These are phyloP conservation scores for Petunia axillaris DNA, from an alignment of 257 asterid species.

Conservation along the genomic window DNA sequence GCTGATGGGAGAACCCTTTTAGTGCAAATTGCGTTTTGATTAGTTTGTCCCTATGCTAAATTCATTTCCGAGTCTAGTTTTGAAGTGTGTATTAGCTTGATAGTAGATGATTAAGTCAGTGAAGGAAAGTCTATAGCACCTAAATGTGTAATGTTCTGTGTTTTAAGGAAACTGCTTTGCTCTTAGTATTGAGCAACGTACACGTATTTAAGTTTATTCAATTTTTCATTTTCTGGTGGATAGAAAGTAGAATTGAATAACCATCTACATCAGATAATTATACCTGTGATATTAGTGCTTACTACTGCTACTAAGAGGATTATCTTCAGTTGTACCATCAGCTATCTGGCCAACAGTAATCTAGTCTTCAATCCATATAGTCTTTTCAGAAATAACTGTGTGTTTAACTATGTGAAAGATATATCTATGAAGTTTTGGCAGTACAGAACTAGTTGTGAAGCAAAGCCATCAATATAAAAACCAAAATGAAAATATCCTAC, in stretches of 20 bases:
- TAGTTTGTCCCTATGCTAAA: constrained; percentile 29
- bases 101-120: constrained; percentile 9
- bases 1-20: constrained; percentile 26
- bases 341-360: not conserved
- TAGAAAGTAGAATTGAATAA: constrained; percentile 13
- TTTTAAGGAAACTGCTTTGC: constrained; percentile 6
- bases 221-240: not conserved
- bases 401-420: constrained; percentile 16
- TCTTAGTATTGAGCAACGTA: not conserved
- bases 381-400: not conserved
- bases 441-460: not conserved
- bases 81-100: not conserved
- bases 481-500: constrained; percentile 1
- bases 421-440: constrained; percentile 17
- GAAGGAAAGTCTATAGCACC: not conserved
- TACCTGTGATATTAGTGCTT: not conserved
- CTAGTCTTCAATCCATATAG: not conserved
- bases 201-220: not conserved
- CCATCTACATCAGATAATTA: not conserved
- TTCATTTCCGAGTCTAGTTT: constrained; percentile 13
- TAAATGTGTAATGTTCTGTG: constrained; percentile 2
- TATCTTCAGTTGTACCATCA: constrained; percentile 19
- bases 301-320: not conserved
- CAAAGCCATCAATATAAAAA: not conserved
- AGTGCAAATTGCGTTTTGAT: constrained; percentile 30